phyloP scores from a whole-genome alignment of 257 asterid genomes.

The Fraxinus anomala region DNA sequence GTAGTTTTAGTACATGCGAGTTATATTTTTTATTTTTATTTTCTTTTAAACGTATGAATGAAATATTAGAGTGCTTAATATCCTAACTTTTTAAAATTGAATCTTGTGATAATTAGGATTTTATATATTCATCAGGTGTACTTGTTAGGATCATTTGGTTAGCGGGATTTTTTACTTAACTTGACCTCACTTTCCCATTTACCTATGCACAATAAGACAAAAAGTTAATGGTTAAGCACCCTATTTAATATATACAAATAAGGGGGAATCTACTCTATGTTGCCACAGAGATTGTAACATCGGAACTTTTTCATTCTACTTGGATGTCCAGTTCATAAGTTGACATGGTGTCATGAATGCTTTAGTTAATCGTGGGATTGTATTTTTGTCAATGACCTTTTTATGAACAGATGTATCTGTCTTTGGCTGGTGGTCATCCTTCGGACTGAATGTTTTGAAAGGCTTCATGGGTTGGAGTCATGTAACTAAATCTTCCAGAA shows the following conservation, averaged over 20 bases:
- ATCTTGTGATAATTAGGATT: slow-evolving; percentile 8
- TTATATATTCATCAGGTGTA: not conserved
- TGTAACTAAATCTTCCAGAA: not conserved
- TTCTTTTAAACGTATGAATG: slow-evolving; percentile 9
- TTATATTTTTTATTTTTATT: not conserved
- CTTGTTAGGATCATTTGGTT: slow-evolving; percentile 9
- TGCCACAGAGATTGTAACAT: not conserved
- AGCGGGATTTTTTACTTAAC: not conserved
- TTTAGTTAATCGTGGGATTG: not conserved
- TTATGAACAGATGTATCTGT: not conserved
- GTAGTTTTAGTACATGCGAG: slow-evolving; percentile 23
- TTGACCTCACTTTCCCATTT: not conserved
- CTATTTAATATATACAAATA: not conserved
- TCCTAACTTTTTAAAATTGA: not conserved
- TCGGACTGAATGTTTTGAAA: not conserved
- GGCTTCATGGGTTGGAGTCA: not conserved
- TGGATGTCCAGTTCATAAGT: not conserved
- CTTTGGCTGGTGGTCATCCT: not conserved
- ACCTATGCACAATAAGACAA: not conserved
- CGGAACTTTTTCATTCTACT: not conserved
- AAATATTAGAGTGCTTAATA: slow-evolving; percentile 4
- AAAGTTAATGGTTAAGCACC: not conserved
- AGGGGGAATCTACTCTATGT: not conserved
- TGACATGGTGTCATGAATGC: not conserved
- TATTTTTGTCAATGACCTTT: not conserved